These are phyloP conservation scores for Fusarium floridanum DNA, from an alignment of 2,329 filamentous ascomycete genomes.

Conservation along the genomic window DNA sequence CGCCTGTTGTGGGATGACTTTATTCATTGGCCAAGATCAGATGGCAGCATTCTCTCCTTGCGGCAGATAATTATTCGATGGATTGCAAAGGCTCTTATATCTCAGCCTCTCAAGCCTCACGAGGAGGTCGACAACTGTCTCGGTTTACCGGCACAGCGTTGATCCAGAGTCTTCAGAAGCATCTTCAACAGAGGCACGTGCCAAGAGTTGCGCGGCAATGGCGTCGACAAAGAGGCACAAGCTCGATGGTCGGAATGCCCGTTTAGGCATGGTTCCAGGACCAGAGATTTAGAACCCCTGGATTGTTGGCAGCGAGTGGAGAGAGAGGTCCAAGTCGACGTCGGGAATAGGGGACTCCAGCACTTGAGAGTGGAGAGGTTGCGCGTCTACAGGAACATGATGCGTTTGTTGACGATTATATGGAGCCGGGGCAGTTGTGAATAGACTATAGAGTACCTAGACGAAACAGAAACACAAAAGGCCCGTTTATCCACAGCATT, in stretches of 20 bases:
- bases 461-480: not conserved
- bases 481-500: not conserved
- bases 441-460: not conserved
- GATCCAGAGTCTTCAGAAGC: not conserved
- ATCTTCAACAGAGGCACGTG: not conserved
- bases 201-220: slow-evolving; percentile 6
- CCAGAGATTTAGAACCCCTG: not conserved
- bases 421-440: not conserved
- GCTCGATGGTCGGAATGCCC: not conserved
- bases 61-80: not conserved
- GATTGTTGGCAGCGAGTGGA: not conserved
- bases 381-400: not conserved
- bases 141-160: not conserved
- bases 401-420: not conserved
- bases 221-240: not conserved
- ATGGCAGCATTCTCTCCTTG: not conserved
- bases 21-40: not conserved
- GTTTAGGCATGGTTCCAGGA: slow-evolving; percentile 13
- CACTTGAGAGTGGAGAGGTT: not conserved
- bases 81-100: not conserved
- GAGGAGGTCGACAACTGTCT: not conserved
- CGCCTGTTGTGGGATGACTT: not conserved
- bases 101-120: not conserved
- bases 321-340: not conserved
- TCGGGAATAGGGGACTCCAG: not conserved